Percentiles rank a stretch among this genome's conserved stretches.
Evolutionary conservation across 2,329 filamentous ascomycete genomes (phyloP).

Genomic region (Talaromyces sp.): DNA sequence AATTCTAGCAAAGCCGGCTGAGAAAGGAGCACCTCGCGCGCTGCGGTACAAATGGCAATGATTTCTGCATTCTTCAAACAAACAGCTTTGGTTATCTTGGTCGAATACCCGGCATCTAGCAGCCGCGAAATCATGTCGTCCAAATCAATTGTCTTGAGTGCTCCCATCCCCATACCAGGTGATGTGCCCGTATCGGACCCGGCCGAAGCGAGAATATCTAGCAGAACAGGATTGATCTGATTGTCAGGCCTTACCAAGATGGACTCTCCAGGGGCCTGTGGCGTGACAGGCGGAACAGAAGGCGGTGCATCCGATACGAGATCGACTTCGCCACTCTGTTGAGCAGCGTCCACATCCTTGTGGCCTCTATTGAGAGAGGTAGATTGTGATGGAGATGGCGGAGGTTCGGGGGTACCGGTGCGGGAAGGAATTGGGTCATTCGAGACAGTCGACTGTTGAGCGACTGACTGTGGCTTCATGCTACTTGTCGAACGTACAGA

Average conservation of each 20-base stretch:
- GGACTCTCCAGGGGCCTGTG: constrained; percentile 74
- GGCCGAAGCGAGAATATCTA: constrained; percentile 48
- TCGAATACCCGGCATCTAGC: constrained; percentile 89
- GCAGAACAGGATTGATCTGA: constrained; percentile 61
- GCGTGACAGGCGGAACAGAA: constrained; percentile 55
- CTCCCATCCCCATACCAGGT: constrained; percentile 73
- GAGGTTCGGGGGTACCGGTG: constrained; percentile 56
- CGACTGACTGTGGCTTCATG: constrained; percentile 32
- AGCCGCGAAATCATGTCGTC: constrained; percentile 97
- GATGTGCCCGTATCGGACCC: constrained; percentile 45
- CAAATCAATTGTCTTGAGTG: constrained; percentile 87
- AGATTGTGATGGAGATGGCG: constrained; percentile 84
- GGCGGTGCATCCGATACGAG: constrained; percentile 90
- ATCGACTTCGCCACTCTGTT: constrained; percentile 86
- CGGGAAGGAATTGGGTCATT: constrained; percentile 46
- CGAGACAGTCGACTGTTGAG: constrained; percentile 37
- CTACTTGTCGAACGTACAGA: constrained; percentile 71
- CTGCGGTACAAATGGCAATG: constrained; percentile 83
- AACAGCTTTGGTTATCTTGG: constrained; percentile 96
- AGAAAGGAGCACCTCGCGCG: constrained; percentile 81
- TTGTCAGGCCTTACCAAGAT: constrained; percentile 82
- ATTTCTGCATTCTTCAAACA: constrained; percentile 98
- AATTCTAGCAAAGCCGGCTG: constrained; percentile 91
- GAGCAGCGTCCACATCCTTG: constrained; percentile 74
- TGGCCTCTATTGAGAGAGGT: constrained; percentile 69